Evolutionary conservation across 805 yeast genomes (phyloP).

Genomic region (Kuraishia borneana): DNA sequence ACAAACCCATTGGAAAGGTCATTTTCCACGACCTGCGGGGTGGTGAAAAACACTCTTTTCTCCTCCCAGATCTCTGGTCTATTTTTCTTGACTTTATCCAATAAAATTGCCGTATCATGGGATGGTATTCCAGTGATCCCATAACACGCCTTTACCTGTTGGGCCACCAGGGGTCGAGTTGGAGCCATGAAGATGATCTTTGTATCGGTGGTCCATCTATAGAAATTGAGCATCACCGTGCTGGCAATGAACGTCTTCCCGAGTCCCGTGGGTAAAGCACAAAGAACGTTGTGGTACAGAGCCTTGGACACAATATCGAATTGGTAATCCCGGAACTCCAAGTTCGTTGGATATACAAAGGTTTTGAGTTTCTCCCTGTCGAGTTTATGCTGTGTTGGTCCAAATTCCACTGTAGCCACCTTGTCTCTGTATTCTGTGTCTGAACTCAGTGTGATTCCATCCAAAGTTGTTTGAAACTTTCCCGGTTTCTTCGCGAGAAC

Average conservation of each 20-base stretch:
- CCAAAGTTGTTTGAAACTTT: neutral
- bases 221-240: conserved; percentile 83
- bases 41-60: conserved; percentile 78
- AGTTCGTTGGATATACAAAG: conserved; percentile 78
- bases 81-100: conserved; percentile 39
- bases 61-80: conserved; percentile 70
- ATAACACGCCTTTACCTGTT: conserved; percentile 88
- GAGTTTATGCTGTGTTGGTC: conserved; percentile 41
- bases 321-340: conserved; percentile 81
- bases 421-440: conserved; percentile 11
- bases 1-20: conserved; percentile 69
- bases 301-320: conserved; percentile 66
- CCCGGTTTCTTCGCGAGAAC: neutral
- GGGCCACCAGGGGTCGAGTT: conserved; percentile 91
- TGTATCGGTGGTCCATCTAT: conserved; percentile 70
- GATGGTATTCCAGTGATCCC: conserved; percentile 78
- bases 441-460: neutral
- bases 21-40: conserved; percentile 94
- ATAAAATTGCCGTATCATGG: conserved; percentile 64
- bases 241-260: conserved; percentile 97
- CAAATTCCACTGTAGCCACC: conserved; percentile 12
- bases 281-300: conserved; percentile 60
- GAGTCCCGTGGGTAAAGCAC: conserved; percentile 94
- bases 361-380: conserved; percentile 25
- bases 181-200: conserved; percentile 95